Evolutionary conservation across 371 early-diverging fungal species (phyloP).

Genomic region (Amoeboaphelidium occidentale): DNA sequence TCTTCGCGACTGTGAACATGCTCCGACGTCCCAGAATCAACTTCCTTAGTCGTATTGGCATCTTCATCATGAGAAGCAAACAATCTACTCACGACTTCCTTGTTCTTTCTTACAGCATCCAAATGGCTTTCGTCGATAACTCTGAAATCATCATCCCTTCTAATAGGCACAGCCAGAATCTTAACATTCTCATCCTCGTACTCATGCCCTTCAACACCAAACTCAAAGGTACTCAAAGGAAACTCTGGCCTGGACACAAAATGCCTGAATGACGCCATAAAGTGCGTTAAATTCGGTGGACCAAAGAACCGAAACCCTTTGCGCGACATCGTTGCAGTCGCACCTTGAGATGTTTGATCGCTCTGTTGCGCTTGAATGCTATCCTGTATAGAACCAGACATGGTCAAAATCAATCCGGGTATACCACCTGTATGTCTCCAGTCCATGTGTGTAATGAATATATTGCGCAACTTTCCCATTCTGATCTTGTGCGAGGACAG

Average conservation of each 20-base stretch:
- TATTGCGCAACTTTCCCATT: constrained; percentile 31
- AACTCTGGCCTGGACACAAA: constrained; percentile 37
- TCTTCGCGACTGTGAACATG: not conserved
- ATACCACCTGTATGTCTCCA: constrained; percentile 72
- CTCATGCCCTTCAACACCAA: constrained; percentile 7
- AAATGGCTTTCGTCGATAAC: constrained; percentile 3
- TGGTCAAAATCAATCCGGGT: constrained; percentile 67
- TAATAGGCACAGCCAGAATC: constrained; percentile 28
- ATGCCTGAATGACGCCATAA: constrained; percentile 47
- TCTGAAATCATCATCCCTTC: constrained; percentile 4
- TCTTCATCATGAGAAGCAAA: constrained; percentile 19
- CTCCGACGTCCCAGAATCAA: not conserved
- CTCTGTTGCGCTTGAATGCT: constrained; percentile 12
- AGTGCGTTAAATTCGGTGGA: constrained; percentile 48
- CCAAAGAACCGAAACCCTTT: constrained; percentile 15
- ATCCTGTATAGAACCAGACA: constrained; percentile 32
- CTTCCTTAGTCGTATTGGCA: constrained; percentile 4
- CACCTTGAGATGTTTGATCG: not conserved
- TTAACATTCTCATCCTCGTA: constrained; percentile 34
- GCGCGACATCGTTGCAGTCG: not conserved
- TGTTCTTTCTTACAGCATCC: constrained; percentile 2
- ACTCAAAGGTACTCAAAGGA: constrained; percentile 21
- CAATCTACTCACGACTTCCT: constrained; percentile 2
- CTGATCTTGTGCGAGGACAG: constrained; percentile 44
- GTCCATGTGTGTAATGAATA: constrained; percentile 49